phyloP scores from a whole-genome alignment of 176 grass and related monocot species.

The Carex littledalei region DNA sequence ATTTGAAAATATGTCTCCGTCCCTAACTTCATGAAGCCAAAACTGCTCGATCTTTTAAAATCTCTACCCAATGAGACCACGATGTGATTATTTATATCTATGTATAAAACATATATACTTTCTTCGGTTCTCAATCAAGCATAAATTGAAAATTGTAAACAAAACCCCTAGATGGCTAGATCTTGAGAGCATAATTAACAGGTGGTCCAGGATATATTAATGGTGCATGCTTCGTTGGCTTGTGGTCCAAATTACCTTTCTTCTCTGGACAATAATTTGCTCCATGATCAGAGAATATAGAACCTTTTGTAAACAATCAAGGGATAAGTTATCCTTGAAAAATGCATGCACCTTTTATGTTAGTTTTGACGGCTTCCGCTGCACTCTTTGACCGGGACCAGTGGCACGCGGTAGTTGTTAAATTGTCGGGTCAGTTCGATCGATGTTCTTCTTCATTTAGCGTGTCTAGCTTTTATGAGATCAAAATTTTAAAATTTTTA shows the following conservation, averaged over 20 bases:
- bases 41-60: too few relatives aligned
- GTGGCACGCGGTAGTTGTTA: not conserved
- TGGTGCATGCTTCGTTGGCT: not conserved
- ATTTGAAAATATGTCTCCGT: too few relatives aligned
- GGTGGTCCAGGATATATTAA: not conserved
- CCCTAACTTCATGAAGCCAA: too few relatives aligned
- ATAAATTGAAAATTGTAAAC: not conserved
- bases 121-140: not conserved
- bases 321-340: not conserved
- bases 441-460: not conserved
- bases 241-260: not conserved
- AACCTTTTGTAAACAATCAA: not conserved
- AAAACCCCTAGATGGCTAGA: not conserved
- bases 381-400: not conserved
- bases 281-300: constrained; percentile 9
- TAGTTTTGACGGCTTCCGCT: not conserved
- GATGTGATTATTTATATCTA: not conserved
- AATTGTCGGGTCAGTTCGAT: not conserved
- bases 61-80: not conserved
- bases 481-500: not conserved
- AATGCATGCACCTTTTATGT: not conserved
- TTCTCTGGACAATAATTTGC: not conserved
- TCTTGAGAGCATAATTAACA: not conserved
- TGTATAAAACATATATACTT: not conserved
- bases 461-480: not conserved